Evolutionary conservation across 1,284 basidiomycete genomes (phyloP), one percentile per base, ranked within the genome.

Genomic region (Earliella scabrosa): DNA sequence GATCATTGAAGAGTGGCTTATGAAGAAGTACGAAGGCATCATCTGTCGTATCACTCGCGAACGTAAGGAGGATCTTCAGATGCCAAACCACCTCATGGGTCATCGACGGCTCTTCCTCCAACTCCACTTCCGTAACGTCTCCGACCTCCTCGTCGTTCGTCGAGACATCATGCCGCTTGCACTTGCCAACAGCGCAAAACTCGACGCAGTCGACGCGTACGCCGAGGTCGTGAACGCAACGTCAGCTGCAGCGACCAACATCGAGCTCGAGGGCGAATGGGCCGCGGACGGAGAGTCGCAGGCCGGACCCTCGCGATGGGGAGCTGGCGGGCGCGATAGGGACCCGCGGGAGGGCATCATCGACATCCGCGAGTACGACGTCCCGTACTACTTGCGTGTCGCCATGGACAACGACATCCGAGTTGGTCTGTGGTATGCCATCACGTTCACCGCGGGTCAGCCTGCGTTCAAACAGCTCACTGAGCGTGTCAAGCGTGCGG

Each of bases 381-480:
- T 99, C 23, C 93, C 95, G 1, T 99, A 99, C 73, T 98, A 99
- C 73, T 82, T 98, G 32, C 95, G 97, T 29, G 95, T 98, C 18
- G 96, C 97, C 21, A 99, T 99, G 71, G 97, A 99, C 81, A 95
- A 97, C 70, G 95, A 98, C 54, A 85, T 99, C 52, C 95, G 97
- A 47, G 96, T 98, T 53, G 97, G 97, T 54, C 78, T 99, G 31
- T 99, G 97, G 97, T 99, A 99, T 71, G 81, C 84, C 1, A 88
- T 99, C 53, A 86, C 86, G 11, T 96, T 97, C 64, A 81, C 83
- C 2, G 88, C 89, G 20, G 95, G 95, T 4, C 83, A 89, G 53
- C 93, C 95, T 14, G 77, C 77, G n/a, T 87, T 98, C 71, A 77
- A 75, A 43, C 85, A 77, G 40, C 83, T 98, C 55, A 75, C 80